Base-by-base conservation (phyloP, 2,329 filamentous ascomycete species). In the Colletotrichum gloeosporioides region DNA sequence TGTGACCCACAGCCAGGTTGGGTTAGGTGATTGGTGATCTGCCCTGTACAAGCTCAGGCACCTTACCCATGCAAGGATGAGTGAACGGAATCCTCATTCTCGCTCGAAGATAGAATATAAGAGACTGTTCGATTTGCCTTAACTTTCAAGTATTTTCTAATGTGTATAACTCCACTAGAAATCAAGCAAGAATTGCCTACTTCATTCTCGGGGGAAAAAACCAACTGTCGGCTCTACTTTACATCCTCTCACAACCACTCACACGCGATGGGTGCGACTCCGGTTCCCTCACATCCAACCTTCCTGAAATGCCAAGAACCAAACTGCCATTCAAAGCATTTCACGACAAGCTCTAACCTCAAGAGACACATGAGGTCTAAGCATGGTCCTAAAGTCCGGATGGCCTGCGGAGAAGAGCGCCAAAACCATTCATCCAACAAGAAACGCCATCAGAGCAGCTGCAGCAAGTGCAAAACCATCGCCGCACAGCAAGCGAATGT, bases 281-380 rank as follows among this genome's bases (percentile, higher is more conserved):
- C 3, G n/a, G 0, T 6, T n/a, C 16, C 25, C 27, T 10, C 29
- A 29, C 0, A 4, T 0, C 4, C 62, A 2, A 7, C 7, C 62
- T 9, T 25, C 1, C 31, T 55, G 2, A 10, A 29, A 2, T 71
- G 69, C 31, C 1, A 34, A 2, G 16, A 32, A 39, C 13, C 59
- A 0, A 9, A 22, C 7, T 71, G 57, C 0, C 15, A 7, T 5
- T 4, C 36, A 13, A 71, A 2, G 8, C 3, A 6, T 4, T 71
- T 64, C 4, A 0, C 69, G 4, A 64, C 27, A 2, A 61, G 7
- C 6, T 57, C 59, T 10, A 71, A 65, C 2, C 69, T 71, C 31
- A 64, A 22, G 3, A 64, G 69, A 7, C 69, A 71, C 13, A 8
- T 27, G 9, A 15, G 36, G 0, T 6, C 36, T 4, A 65, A 64